Conservation (phyloP, 345 rosid species). For the Euphorbia peplus region DNA sequence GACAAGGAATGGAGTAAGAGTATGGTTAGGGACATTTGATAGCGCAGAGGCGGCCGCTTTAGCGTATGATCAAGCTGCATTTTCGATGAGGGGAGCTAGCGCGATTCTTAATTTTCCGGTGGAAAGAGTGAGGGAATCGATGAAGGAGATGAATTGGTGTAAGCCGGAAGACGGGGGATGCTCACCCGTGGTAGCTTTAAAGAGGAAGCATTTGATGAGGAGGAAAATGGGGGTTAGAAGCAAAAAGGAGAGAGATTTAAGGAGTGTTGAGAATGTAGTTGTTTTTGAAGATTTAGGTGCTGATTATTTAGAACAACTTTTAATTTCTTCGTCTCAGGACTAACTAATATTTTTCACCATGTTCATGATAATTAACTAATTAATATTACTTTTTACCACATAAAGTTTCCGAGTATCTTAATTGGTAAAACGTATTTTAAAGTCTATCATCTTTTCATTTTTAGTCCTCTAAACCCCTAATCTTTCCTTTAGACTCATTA, state of each 20-base stretch:
- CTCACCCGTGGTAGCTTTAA: slow-evolving; percentile 86
- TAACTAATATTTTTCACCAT: no score
- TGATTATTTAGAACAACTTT: slow-evolving; percentile 65
- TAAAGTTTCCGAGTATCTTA: no score
- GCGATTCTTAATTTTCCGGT: slow-evolving; percentile 63
- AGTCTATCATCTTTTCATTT: no score
- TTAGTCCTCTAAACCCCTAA: no score
- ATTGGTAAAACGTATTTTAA: no score
- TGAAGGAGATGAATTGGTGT: slow-evolving; percentile 46
- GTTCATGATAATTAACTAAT: no score
- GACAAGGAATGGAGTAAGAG: slow-evolving; percentile 53
- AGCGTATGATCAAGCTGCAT: slow-evolving; percentile 76
- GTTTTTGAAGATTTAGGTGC: slow-evolving; percentile 81
- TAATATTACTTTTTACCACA: no score
- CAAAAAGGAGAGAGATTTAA: slow-evolving; percentile 38
- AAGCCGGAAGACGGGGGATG: slow-evolving; percentile 43
- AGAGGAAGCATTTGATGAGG: slow-evolving; percentile 74
- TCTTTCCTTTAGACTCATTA: no score
- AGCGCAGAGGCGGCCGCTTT: slow-evolving; percentile 75
- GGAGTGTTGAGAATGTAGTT: slow-evolving; percentile 44
- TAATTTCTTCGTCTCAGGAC: slow-evolving; percentile 40
- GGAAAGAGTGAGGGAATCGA: slow-evolving; percentile 66
- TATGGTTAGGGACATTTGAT: slow-evolving; percentile 74
- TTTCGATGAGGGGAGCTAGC: slow-evolving; percentile 55
- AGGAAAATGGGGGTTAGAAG: slow-evolving; percentile 43